Percentiles rank a stretch among this genome's conserved stretches.
Conservation (phyloP, 805 yeast species). For the Maudiozyma turicensis region DNA sequence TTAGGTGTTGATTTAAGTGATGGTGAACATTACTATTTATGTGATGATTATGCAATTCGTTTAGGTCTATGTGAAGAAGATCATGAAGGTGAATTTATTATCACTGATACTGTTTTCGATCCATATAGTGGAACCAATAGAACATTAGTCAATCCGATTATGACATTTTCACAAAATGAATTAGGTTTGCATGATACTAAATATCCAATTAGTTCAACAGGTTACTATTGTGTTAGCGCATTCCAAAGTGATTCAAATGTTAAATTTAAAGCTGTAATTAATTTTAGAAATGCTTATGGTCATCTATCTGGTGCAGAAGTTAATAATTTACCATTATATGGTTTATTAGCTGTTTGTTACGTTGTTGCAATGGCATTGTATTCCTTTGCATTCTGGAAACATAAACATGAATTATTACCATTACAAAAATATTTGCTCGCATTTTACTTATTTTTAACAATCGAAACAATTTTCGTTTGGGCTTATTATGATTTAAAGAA, state of each 20-base stretch:
- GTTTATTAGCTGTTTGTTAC: slow-evolving; percentile 73
- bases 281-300: slow-evolving; percentile 89
- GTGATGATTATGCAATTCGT: slow-evolving; percentile 61
- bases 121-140: slow-evolving; percentile 42
- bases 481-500: slow-evolving; percentile 82
- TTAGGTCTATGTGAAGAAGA: slow-evolving; percentile 43
- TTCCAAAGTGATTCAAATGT: slow-evolving; percentile 35
- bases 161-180: slow-evolving; percentile 44
- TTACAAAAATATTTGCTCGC: slow-evolving; percentile 86
- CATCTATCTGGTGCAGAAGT: slow-evolving; percentile 80
- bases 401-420: slow-evolving; percentile 78
- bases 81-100: slow-evolving; percentile 54
- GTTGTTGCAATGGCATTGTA: slow-evolving; percentile 74
- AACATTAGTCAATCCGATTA: slow-evolving; percentile 44
- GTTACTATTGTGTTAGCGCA: slow-evolving; percentile 86
- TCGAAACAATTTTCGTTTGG: slow-evolving; percentile 83
- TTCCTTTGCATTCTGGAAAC: slow-evolving; percentile 75
- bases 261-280: slow-evolving; percentile 55
- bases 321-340: slow-evolving; percentile 85
- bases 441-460: slow-evolving; percentile 69
- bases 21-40: slow-evolving; percentile 50
- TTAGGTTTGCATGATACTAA: slow-evolving; percentile 51
- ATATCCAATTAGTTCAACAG: slow-evolving; percentile 65
- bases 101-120: slow-evolving; percentile 34
- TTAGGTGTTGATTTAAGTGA: slow-evolving; percentile 47